Conservation (phyloP, 148 eudicot species). For the Linanthus parryae region DNA sequence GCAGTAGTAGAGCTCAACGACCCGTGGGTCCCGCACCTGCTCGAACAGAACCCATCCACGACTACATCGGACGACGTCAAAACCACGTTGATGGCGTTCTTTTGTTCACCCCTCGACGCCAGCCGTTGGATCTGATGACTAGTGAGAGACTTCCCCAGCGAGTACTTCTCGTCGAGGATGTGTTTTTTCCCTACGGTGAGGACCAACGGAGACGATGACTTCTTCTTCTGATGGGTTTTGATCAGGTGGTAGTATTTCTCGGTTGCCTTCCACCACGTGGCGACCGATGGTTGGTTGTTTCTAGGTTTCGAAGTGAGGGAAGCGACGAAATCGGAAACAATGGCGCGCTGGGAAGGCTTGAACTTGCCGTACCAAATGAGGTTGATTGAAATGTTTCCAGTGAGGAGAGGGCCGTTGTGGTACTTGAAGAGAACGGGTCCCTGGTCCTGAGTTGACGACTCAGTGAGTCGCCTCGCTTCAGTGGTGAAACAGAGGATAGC, state of each 20-base stretch:
- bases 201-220: background rate
- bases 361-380: constrained; percentile 50
- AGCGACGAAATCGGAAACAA: constrained; percentile 27
- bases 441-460: constrained; percentile 23
- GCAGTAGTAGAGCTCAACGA: background rate
- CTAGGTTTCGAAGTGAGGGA: constrained; percentile 24
- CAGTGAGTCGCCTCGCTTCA: constrained; percentile 16
- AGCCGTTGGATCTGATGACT: constrained; percentile 3
- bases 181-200: constrained; percentile 6
- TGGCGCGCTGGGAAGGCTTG: constrained; percentile 37
- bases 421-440: constrained; percentile 24
- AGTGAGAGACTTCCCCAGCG: constrained; percentile 10
- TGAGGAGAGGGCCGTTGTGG: constrained; percentile 39
- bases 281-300: constrained; percentile 37
- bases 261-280: constrained; percentile 26
- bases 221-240: background rate
- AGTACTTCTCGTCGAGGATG: constrained; percentile 9
- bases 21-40: constrained; percentile 12
- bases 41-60: constrained; percentile 8
- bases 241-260: constrained; percentile 14
- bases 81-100: constrained; percentile 9
- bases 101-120: constrained; percentile 4
- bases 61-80: constrained; percentile 9
- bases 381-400: constrained; percentile 32
- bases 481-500: too few species aligned